Base-by-base conservation (phyloP, 2,329 filamentous ascomycete genomes). In the Claviceps africana region DNA sequence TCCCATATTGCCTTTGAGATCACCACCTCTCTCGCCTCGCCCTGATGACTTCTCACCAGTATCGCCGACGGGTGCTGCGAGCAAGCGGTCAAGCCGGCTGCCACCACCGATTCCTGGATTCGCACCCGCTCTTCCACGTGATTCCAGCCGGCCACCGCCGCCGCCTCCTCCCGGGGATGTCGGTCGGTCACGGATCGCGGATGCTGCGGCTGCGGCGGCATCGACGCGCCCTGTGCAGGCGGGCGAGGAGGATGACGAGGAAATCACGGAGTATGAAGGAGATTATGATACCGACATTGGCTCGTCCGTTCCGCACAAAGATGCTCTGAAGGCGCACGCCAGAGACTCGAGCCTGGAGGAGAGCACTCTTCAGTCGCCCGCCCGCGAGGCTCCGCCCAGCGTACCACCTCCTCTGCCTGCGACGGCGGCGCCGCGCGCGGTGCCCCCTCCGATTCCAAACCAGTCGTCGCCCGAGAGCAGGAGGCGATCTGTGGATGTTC, bases 221-320 rank as follows among this genome's bases (percentile, higher is more conserved):
- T 70, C 76, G 25, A 59, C 68, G 51, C 62, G 74, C 55, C 67
- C 67, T 11, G 59, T 62, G 10, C 66, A 70, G 53, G 72, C 71
- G 55, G 76, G 70, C 25, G 83, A 85, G 33, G 82, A 82, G 33
- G 83, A 84, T 15, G 83, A 81, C 28, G 88, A 86, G 54, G 89
- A 94, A 61, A 78, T 88, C 35, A 94, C 88, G 0, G 91, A 96
- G 63, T 97, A 97, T 62, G 93, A 98, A 64, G 93, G 91, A 7
- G 93, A 97, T 63, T 97, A 97, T 64, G 93, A 97, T 60, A 97
- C 93, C 7, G 93, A 97, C 64, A 97, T 97, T 63, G 90, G 86
- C 1, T 88, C 90, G n/a, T 85, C 88, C 10, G 88, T 81, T n/a
- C 88, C 86, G 52, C 88, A 95, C 67, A 96, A 95, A 68, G 91